These are phyloP conservation scores for Fusarium sarcochroum DNA, from an alignment of 2,329 filamentous ascomycete species.

Conservation along the genomic window DNA sequence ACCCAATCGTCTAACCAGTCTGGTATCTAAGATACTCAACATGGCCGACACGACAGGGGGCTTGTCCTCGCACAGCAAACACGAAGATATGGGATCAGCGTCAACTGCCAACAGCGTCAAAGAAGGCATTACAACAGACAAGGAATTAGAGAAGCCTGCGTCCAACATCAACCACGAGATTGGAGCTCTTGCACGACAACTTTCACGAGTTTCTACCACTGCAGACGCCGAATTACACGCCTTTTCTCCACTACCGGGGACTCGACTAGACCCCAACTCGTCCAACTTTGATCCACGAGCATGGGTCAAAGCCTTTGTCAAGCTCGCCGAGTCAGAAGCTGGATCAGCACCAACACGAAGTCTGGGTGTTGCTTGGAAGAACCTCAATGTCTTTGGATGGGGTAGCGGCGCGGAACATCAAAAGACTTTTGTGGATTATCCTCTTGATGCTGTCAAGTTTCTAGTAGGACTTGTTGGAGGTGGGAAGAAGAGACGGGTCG, in stretches of 20 bases:
- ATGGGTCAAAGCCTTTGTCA: constrained; percentile 49
- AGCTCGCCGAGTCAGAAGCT: constrained; percentile 46
- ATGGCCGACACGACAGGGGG: background rate
- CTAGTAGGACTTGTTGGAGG: constrained; percentile 8
- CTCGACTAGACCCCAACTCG: constrained; percentile 45
- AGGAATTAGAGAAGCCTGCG: background rate
- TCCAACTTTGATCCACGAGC: constrained; percentile 45
- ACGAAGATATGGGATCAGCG: background rate
- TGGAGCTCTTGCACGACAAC: constrained; percentile 28
- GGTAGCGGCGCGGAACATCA: constrained; percentile 45
- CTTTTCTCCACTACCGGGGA: constrained; percentile 40
- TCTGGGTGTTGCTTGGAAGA: constrained; percentile 48
- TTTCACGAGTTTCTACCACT: constrained; percentile 29
- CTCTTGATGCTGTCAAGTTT: constrained; percentile 29
- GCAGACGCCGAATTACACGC: constrained; percentile 33
- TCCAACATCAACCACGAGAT: constrained; percentile 18
- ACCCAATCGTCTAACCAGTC: background rate
- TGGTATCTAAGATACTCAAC: background rate
- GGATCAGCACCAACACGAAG: constrained; percentile 42
- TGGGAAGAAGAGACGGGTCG: constrained; percentile 33
- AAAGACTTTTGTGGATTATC: constrained; percentile 43
- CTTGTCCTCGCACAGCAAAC: constrained; percentile 1
- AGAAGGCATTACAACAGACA: background rate
- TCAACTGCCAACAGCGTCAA: constrained; percentile 22
- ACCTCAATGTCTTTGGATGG: constrained; percentile 49